Evolutionary conservation across 2,329 filamentous ascomycete species (phyloP), one percentile per base, ranked within the genome.

Genomic region (Leptographium flavum): DNA sequence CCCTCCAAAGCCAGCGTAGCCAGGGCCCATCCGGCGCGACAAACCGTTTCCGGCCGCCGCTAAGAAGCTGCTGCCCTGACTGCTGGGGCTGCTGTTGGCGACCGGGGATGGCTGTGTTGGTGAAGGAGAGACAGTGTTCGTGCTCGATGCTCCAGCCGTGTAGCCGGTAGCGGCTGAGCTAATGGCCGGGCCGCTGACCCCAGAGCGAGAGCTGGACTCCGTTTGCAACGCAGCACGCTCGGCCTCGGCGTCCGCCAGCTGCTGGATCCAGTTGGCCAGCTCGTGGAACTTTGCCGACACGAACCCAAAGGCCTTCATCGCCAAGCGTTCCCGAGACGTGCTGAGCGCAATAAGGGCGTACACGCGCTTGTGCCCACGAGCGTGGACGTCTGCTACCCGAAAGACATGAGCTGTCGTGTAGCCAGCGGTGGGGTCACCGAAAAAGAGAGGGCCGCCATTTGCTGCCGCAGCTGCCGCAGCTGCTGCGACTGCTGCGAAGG

Each of bases 361-460:
- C 13, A 81, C 74, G n/a, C 79, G 71, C 59, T 79, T 78, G 52
- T 80, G 74, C 5, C 79, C 79, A 13, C 79, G 74, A 14, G 79
- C 79, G 50, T 80, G 77, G 31, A 80, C 66, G 55, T 83, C 79
- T 7, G 78, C 74, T 36, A 83, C 79, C 23, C 79, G 77, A 55
- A 83, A 83, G 51, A 82, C 79, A 58, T 80, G 82, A 14, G 78
- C 79, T 0, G 78, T 83, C 0, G 79, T 83, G 59, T 81, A 82
- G 27, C 79, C 79, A 1, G 77, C 72, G 1, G 72, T 58, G 1
- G 75, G 69, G 54, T 83, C 79, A 27, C 79, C 79, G 48, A 83
- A 82, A 58, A 83, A 81, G 44, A 83, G 79, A 27, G 79, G 76
- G 0, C 78, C 78, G 3, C 77, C 78, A 3, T 75, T 76, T 1